A percentile compares a stretch with the other conserved stretches of the same genome.
Conservation (phyloP, 495 filamentous ascomycete genomes). For the Jackrogersella minutella region DNA sequence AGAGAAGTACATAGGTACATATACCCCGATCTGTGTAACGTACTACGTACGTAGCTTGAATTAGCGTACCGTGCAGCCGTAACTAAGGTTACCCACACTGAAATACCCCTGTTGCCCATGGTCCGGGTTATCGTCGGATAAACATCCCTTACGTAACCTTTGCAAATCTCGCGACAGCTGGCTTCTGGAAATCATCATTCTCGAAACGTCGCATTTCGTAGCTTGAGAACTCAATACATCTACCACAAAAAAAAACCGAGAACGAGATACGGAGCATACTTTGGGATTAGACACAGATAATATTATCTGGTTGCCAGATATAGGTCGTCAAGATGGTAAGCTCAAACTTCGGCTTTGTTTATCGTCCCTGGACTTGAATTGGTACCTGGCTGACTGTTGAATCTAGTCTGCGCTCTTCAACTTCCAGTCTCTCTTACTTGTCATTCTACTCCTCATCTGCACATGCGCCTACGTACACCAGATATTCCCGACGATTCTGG, state of each 20-base stretch:
- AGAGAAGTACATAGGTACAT: slow-evolving; percentile 8
- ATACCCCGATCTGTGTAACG: slow-evolving; percentile 17
- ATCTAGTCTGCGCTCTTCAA: slow-evolving; percentile 93
- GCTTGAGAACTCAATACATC: neutral
- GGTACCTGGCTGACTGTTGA: slow-evolving; percentile 42
- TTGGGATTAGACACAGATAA: neutral
- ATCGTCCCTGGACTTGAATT: neutral
- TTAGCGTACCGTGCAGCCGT: slow-evolving; percentile 14
- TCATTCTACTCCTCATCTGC: slow-evolving; percentile 94
- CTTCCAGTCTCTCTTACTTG: slow-evolving; percentile 91
- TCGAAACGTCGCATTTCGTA: neutral
- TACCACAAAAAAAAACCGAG: neutral
- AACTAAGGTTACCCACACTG: neutral
- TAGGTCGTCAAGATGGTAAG: slow-evolving; percentile 25
- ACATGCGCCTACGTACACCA: slow-evolving; percentile 92
- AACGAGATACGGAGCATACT: neutral
- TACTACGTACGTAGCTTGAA: slow-evolving; percentile 5
- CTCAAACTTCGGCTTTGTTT: neutral
- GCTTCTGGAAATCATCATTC: slow-evolving; percentile 21
- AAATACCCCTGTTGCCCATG: slow-evolving; percentile 3
- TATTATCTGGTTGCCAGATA: neutral
- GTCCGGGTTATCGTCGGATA: slow-evolving; percentile 24
- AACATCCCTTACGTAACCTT: slow-evolving; percentile 20
- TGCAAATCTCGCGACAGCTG: slow-evolving; percentile 30
- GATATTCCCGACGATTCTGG: slow-evolving; percentile 89